Evolutionary conservation across 2,329 filamentous ascomycete species (phyloP).

Genomic region (Neonectria sp.): DNA sequence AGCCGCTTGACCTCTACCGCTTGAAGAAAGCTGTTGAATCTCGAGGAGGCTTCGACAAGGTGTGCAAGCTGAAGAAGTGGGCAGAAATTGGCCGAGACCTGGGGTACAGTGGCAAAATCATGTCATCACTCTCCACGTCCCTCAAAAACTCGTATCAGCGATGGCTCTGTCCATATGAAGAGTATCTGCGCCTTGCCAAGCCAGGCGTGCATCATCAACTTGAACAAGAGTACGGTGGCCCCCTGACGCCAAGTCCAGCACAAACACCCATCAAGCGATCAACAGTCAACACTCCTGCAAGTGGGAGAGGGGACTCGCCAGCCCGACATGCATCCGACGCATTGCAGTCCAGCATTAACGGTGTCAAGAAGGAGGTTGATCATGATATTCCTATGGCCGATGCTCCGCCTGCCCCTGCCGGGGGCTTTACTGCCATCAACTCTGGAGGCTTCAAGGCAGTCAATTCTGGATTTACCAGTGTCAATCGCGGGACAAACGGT

Average conservation of each 20-base stretch:
- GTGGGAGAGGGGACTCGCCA: constrained; percentile 76
- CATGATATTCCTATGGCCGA: constrained; percentile 66
- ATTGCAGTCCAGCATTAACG: constrained; percentile 65
- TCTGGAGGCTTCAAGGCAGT: constrained; percentile 78
- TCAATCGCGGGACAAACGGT: constrained; percentile 67
- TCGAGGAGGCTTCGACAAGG: constrained; percentile 93
- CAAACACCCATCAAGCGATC: constrained; percentile 80
- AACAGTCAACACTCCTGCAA: constrained; percentile 71
- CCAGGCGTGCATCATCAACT: constrained; percentile 97
- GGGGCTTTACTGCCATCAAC: constrained; percentile 60
- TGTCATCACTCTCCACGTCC: constrained; percentile 98
- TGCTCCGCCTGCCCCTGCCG: constrained; percentile 59
- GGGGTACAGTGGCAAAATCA: constrained; percentile 99
- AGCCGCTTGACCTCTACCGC: constrained; percentile 94
- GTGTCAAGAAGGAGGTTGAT: constrained; percentile 62
- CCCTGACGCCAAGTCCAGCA: constrained; percentile 82
- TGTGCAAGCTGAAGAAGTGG: constrained; percentile 99
- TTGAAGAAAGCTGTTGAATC: constrained; percentile 97
- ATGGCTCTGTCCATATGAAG: constrained; percentile 97
- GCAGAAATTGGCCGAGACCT: constrained; percentile 97
- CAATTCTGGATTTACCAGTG: constrained; percentile 78
- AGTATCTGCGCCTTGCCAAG: constrained; percentile 91
- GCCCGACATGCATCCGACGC: constrained; percentile 70
- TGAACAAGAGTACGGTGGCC: constrained; percentile 93
- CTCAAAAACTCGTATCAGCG: constrained; percentile 98